Evolutionary conservation across 768 basidiomycete species (phyloP), one percentile per base, ranked within the genome.

Genomic region (Mycena vitilis): DNA sequence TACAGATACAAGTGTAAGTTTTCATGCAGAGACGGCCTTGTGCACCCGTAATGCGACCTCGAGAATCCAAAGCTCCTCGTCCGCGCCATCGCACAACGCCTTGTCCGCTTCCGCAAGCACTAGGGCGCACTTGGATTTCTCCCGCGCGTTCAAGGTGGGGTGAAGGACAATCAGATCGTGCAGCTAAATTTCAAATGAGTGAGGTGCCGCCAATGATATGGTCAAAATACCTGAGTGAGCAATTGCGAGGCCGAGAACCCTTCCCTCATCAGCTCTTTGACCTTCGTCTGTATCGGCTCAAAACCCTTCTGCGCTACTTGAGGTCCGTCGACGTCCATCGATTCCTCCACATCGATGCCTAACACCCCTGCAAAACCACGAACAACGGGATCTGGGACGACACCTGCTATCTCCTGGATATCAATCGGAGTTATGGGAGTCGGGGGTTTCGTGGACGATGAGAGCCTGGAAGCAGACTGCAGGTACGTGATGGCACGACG

Each of bases 401-500:
- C 93, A 0, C 98, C 98, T 0, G 96, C 96, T 63, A 99, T 99
- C 80, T 99, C 98, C 78, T 98, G 95, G 15, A 99, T 93, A 69
- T 96, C 95, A 18, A 76, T 76, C 9, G 91, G 80, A 4, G 90
- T 89, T 69, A 99, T 95, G 37, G 88, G 84, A 20, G 88, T 88
- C 0, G 94, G 92, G 1, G 93, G 91, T 45, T 77, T 80, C 13
- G 90, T 90, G 2, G 93, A 92, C 7, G 89, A 82, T 42, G 96
- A 91, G 40, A 99, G 85, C 30, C 98, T 89, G 47, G 94, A 91
- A 7, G 96, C 97, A 23, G 97, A 98, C 76, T 99, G 98, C 34
- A 99, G 86, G 78, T 96, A 98, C 23, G 98, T 99, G 77, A 99
- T 99, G 25, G 97, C 93, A 60, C 98, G 95, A 58, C 98, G 91